phyloP scores from a whole-genome alignment of 441 rosid genomes.

The Bocquillonia castaneifolia region DNA sequence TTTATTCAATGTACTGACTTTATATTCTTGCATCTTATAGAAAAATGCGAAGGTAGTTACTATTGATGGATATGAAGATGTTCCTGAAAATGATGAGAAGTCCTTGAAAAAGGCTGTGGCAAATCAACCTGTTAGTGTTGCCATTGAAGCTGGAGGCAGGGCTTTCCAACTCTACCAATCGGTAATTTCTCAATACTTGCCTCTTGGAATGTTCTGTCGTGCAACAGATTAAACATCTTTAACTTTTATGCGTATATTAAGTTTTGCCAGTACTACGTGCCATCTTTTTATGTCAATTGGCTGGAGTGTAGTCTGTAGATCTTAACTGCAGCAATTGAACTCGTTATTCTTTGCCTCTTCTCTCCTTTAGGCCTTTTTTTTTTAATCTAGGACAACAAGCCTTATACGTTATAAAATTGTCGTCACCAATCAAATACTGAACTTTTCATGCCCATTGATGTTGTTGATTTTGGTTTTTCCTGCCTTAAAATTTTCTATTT shows the following conservation, averaged over 20 bases:
- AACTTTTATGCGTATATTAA: neutral
- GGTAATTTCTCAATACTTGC: conserved; percentile 34
- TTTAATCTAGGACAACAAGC: too few relatives aligned
- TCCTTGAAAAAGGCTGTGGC: conserved; percentile 73
- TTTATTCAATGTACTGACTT: neutral
- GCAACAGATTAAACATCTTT: neutral
- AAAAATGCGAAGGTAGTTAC: conserved; percentile 75
- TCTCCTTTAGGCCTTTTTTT: neutral
- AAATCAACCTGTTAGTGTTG: conserved; percentile 72
- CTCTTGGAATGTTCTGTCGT: neutral
- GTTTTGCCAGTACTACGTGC: neutral
- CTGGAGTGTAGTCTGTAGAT: neutral
- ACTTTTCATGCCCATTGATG: neutral
- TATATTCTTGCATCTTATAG: conserved; percentile 30
- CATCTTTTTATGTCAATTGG: neutral
- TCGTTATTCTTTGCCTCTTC: too few relatives aligned
- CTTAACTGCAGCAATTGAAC: neutral
- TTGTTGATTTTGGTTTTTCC: neutral
- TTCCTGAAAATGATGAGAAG: conserved; percentile 52
- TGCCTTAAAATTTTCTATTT: neutral
- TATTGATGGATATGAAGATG: conserved; percentile 75
- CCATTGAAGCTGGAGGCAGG: conserved; percentile 87
- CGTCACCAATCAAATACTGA: neutral
- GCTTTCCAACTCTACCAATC: conserved; percentile 66
- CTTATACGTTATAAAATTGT: too few relatives aligned